Percentiles rank a stretch among this genome's conserved stretches.
These are phyloP conservation scores for Fusarium subtropicale DNA, from an alignment of 2,329 filamentous ascomycete genomes.

Conservation along the genomic window DNA sequence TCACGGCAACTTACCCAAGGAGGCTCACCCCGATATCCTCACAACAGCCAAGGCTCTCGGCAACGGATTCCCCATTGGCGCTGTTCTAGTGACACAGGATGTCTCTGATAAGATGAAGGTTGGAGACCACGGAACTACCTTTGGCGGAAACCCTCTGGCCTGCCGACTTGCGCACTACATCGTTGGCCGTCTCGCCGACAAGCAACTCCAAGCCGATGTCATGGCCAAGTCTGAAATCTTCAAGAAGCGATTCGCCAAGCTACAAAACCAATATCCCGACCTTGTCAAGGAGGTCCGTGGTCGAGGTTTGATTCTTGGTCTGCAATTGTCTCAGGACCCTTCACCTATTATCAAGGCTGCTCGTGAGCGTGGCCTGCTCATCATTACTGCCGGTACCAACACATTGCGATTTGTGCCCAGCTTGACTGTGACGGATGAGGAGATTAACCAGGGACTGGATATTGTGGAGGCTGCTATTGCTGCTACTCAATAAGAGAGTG, in stretches of 20 bases:
- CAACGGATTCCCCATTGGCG: constrained; percentile 95
- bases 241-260: constrained; percentile 58
- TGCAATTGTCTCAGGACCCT: constrained; percentile 83
- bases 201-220: constrained; percentile 76
- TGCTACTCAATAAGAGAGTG: constrained; percentile 52
- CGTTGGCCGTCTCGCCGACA: constrained; percentile 78
- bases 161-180: constrained; percentile 88
- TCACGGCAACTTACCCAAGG: constrained; percentile 76
- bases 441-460: constrained; percentile 81
- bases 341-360: constrained; percentile 83
- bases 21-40: constrained; percentile 92
- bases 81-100: constrained; percentile 60
- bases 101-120: constrained; percentile 58
- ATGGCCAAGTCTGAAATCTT: constrained; percentile 70
- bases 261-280: constrained; percentile 68
- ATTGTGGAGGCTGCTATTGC: constrained; percentile 78
- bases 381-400: constrained; percentile 94
- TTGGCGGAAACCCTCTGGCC: constrained; percentile 90
- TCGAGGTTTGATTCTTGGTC: constrained; percentile 84
- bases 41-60: constrained; percentile 96
- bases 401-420: constrained; percentile 93
- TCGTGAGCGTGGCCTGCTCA: constrained; percentile 84
- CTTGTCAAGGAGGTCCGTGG: constrained; percentile 84
- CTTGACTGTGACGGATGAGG: constrained; percentile 80
- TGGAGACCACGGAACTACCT: constrained; percentile 94